phyloP scores from a whole-genome alignment of 345 rosid genomes.

The Syzygium grande region DNA sequence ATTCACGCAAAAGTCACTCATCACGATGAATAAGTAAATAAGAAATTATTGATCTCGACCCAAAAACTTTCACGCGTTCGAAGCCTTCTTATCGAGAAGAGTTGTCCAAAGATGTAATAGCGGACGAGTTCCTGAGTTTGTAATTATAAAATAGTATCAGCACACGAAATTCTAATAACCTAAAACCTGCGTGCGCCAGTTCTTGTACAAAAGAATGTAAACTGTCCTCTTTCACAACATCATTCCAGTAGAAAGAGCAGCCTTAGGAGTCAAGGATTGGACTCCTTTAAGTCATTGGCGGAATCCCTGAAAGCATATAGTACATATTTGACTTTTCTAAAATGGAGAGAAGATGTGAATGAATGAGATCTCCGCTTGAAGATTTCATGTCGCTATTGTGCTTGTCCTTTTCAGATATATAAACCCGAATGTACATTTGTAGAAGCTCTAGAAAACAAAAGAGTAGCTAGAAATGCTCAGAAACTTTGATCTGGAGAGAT shows the following conservation, averaged over 20 bases:
- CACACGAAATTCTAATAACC: neutral
- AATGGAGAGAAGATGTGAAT: neutral
- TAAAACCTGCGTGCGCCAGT: neutral
- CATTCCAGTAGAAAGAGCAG: neutral
- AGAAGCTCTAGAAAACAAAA: neutral
- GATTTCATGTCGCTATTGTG: constrained; percentile 8
- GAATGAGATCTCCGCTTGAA: constrained; percentile 13
- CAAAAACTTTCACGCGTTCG: neutral
- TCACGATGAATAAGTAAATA: neutral
- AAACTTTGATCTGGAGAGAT: neutral
- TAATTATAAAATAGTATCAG: neutral
- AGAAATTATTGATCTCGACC: neutral
- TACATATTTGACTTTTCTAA: constrained; percentile 3
- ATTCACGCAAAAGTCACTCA: neutral
- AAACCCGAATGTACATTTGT: neutral
- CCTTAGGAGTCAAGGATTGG: neutral
- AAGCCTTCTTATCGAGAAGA: neutral
- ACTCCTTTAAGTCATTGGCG: neutral
- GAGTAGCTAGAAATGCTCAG: neutral
- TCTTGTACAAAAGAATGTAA: neutral
- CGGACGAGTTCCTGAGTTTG: neutral
- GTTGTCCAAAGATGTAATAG: neutral
- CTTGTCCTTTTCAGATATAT: constrained; percentile 6
- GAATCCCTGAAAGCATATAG: neutral
- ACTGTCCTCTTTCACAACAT: neutral